Evolutionary conservation across 1,139 yeast species (phyloP).

Genomic region (Kodamaea arcana): DNA sequence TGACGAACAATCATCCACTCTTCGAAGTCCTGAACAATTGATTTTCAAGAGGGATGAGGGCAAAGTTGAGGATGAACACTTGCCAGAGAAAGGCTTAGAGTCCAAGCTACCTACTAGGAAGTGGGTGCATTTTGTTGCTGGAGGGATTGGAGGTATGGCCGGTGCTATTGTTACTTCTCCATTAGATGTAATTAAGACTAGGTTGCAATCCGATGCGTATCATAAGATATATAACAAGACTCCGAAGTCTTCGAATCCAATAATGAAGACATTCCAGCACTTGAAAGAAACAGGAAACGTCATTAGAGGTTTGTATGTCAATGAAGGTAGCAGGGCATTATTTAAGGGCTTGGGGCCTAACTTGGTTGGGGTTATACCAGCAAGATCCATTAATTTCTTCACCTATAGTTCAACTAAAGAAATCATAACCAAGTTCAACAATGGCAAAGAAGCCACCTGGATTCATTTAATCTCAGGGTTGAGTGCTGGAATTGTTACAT

Average conservation of each 20-base stretch:
- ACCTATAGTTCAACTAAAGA: conserved; percentile 93
- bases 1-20: conserved; percentile 59
- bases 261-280: conserved; percentile 56
- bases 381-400: conserved; percentile 93
- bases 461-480: conserved; percentile 88
- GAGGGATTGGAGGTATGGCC: conserved; percentile 97
- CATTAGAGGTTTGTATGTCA: conserved; percentile 58
- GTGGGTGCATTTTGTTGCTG: conserved; percentile 99
- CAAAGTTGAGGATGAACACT: conserved; percentile 1
- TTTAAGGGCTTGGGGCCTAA: conserved; percentile 97
- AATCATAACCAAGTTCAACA: conserved; percentile 58
- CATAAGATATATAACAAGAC: conserved; percentile 36
- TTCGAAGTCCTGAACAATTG: conserved; percentile 29
- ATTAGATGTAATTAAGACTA: conserved; percentile 91
- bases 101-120: conserved; percentile 41
- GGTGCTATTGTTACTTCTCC: conserved; percentile 96
- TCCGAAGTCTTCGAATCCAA: conserved; percentile 38
- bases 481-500: conserved; percentile 88
- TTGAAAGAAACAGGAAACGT: conserved; percentile 80
- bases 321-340: conserved; percentile 81
- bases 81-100: conserved; percentile 6
- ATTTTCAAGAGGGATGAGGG: conserved; percentile 11
- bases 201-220: conserved; percentile 86
- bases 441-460: conserved; percentile 78
- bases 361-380: conserved; percentile 97